Conservation (phyloP, 2,329 filamentous ascomycete genomes). For the Monosporascus ibericus region DNA sequence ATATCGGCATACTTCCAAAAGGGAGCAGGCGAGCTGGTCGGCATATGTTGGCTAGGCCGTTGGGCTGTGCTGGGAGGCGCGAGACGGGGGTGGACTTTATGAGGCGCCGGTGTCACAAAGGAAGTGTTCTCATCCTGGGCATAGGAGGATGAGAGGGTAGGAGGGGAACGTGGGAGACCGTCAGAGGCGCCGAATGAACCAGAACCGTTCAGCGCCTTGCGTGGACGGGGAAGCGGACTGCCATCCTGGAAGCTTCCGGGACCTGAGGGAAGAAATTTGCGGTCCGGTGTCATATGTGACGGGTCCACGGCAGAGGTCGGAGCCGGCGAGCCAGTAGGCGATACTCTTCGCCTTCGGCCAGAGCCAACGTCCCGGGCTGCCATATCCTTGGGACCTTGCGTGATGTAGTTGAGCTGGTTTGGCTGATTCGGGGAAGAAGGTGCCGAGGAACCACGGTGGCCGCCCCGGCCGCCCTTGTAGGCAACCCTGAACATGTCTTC, state of each 20-base stretch:
- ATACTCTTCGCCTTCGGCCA: conserved; percentile 50
- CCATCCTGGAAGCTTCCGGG: conserved; percentile 45
- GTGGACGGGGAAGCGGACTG: conserved; percentile 55
- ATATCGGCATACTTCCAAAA: conserved; percentile 86
- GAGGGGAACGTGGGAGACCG: conserved; percentile 49
- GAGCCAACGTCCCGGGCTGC: conserved; percentile 44
- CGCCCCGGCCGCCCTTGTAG: conserved; percentile 54
- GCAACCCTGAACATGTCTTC: conserved; percentile 82
- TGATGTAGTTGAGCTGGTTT: conserved; percentile 54
- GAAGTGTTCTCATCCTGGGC: conserved; percentile 54
- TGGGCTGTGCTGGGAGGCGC: conserved; percentile 77
- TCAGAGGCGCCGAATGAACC: conserved; percentile 41
- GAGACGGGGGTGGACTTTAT: conserved; percentile 65
- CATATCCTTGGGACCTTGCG: conserved; percentile 52
- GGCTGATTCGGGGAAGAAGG: conserved; percentile 59
- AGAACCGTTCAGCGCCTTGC: conserved; percentile 37
- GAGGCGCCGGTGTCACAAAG: conserved; percentile 67
- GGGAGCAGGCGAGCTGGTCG: conserved; percentile 76
- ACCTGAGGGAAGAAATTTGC: conserved; percentile 34
- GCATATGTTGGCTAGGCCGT: conserved; percentile 78
- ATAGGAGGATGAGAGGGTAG: conserved; percentile 56
- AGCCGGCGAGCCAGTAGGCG: conserved; percentile 47
- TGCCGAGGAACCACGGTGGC: conserved; percentile 61
- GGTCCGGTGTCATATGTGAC: conserved; percentile 54
- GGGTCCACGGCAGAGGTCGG: conserved; percentile 42